Evolutionary conservation across 1,139 yeast species (phyloP).

Genomic region (Magnusiomyces tetraspermus): DNA sequence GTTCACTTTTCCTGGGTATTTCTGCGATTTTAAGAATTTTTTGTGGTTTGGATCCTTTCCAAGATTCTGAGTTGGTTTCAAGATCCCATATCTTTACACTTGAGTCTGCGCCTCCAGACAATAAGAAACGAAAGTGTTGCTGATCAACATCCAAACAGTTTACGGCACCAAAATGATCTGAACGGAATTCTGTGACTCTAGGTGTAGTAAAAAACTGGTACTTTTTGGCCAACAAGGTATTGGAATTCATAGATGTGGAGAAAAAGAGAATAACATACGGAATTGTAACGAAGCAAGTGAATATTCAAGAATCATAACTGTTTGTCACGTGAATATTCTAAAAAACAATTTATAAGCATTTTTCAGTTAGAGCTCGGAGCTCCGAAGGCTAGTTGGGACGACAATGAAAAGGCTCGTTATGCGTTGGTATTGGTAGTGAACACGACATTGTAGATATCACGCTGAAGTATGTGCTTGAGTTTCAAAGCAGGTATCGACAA

Average conservation of each 20-base stretch:
- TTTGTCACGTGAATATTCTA: no score
- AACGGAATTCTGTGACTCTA: conserved; percentile 14
- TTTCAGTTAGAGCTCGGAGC: no score
- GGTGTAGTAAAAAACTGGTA: not conserved
- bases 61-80: conserved; percentile 3
- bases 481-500: no score
- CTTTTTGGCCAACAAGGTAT: not conserved
- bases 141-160: conserved; percentile 59
- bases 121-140: conserved; percentile 39
- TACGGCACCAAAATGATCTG: conserved; percentile 38
- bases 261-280: not conserved
- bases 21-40: conserved; percentile 10
- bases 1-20: conserved; percentile 49
- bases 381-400: no score
- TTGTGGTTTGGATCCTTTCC: conserved; percentile 5
- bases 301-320: no score
- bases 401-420: no score
- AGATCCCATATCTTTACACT: conserved; percentile 34
- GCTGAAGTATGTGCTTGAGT: no score
- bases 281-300: not conserved
- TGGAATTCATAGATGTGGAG: not conserved
- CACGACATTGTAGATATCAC: no score
- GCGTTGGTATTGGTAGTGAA: no score
- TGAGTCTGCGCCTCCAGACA: conserved; percentile 75
- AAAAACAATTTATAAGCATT: no score